These are phyloP conservation scores for Kodamaea jinghongensis DNA, from an alignment of 805 yeast genomes.

Conservation along the genomic window DNA sequence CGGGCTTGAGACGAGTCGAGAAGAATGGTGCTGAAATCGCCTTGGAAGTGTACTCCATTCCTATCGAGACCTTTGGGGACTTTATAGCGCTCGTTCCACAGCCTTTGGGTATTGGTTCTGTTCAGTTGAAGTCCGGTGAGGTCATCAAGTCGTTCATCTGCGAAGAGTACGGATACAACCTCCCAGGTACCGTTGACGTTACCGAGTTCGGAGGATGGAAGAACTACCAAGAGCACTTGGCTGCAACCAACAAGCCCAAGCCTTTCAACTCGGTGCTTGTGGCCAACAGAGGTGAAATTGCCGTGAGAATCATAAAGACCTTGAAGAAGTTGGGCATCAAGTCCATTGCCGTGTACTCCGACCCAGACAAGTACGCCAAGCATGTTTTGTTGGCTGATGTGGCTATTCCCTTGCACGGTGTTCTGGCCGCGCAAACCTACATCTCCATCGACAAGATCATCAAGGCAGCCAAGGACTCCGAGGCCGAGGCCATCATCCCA, in stretches of 20 bases:
- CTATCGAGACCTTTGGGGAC: constrained; percentile 71
- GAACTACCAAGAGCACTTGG: constrained; percentile 47
- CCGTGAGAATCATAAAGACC: constrained; percentile 89
- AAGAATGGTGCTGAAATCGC: constrained; percentile 58
- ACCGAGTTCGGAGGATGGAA: constrained; percentile 91
- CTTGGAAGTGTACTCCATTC: constrained; percentile 82
- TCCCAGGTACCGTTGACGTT: constrained; percentile 72
- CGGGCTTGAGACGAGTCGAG: constrained; percentile 76
- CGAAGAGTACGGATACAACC: constrained; percentile 81
- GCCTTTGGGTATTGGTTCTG: constrained; percentile 93
- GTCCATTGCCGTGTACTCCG: constrained; percentile 87
- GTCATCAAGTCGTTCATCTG: constrained; percentile 93
- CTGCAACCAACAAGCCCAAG: constrained; percentile 19
- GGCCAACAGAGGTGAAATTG: constrained; percentile 97
- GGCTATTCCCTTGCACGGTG: constrained; percentile 75
- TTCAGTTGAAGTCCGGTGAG: constrained; percentile 75
- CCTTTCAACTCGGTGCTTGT: constrained; percentile 86
- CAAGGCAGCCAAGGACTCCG: constrained; percentile 76
- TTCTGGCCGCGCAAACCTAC: constrained; percentile 88
- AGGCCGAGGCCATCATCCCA: constrained; percentile 94
- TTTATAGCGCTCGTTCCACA: constrained; percentile 89
- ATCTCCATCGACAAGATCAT: constrained; percentile 81
- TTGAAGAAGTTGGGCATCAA: constrained; percentile 74
- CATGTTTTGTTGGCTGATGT: constrained; percentile 84
- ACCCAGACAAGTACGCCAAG: constrained; percentile 82